phyloP scores from a whole-genome alignment of 176 grass and related monocot genomes.

The Otatea glauca region DNA sequence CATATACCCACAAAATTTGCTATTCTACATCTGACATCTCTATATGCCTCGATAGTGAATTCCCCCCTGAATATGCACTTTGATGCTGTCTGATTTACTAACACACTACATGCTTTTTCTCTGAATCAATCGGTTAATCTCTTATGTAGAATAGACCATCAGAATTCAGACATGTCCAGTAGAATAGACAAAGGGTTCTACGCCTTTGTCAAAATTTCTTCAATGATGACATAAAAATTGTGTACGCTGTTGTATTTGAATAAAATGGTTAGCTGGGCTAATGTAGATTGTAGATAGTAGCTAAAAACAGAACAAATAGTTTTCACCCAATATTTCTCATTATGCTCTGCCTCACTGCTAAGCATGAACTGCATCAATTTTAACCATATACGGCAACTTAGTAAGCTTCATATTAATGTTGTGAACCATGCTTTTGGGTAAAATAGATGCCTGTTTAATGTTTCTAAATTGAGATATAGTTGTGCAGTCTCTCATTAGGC shows the following conservation, averaged over 20 bases:
- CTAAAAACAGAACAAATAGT: neutral
- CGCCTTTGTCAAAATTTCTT: neutral
- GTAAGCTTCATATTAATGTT: neutral
- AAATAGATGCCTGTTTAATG: constrained; percentile 43
- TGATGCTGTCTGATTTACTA: no score
- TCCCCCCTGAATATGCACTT: no score
- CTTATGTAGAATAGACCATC: no score
- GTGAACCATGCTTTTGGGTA: constrained; percentile 16
- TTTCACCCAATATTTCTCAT: neutral
- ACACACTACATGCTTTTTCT: no score
- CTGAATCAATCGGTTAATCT: no score
- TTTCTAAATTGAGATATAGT: constrained; percentile 67
- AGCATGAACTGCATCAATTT: constrained; percentile 2
- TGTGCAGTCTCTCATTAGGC: constrained; percentile 79
- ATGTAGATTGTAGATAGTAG: neutral
- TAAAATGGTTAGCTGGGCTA: constrained; percentile 15
- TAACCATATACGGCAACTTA: constrained; percentile 20
- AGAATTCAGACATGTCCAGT: no score
- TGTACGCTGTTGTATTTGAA: neutral
- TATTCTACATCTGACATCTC: no score
- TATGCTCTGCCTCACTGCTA: neutral
- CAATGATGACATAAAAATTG: neutral
- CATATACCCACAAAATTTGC: no score
- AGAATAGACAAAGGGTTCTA: no score
- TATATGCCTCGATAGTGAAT: no score